Evolutionary conservation across 495 filamentous ascomycete species (phyloP).

Genomic region (Podospora conica): DNA sequence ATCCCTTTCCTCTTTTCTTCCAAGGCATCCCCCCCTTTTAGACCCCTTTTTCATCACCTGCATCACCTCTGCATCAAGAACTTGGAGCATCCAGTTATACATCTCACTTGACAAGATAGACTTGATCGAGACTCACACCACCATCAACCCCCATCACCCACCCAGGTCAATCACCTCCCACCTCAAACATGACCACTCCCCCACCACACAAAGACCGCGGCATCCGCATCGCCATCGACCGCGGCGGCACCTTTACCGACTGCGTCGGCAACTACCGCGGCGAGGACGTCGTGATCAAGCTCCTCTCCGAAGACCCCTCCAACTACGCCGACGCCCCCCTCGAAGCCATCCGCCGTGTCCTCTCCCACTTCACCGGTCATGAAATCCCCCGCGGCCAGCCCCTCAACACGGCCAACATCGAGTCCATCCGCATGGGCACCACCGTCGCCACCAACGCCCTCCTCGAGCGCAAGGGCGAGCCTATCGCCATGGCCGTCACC

Average conservation of each 20-base stretch:
- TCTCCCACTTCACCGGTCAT: constrained; percentile 70
- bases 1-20: background rate
- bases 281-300: constrained; percentile 76
- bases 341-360: constrained; percentile 84
- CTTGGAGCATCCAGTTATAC: background rate
- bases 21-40: background rate
- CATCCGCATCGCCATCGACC: constrained; percentile 56
- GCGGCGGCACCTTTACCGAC: constrained; percentile 68
- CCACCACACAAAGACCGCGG: constrained; percentile 30
- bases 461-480: constrained; percentile 89
- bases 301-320: constrained; percentile 82
- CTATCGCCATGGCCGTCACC: constrained; percentile 84
- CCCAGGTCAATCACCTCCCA: background rate
- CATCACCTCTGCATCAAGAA: background rate
- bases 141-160: too few relatives aligned
- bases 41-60: background rate
- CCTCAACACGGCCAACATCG: constrained; percentile 76
- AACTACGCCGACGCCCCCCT: constrained; percentile 87
- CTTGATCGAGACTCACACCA: background rate
- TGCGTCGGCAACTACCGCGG: constrained; percentile 59
- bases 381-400: constrained; percentile 75
- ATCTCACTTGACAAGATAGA: background rate
- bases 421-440: constrained; percentile 83
- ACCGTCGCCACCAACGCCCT: constrained; percentile 86
- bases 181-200: constrained; percentile 2